Percentiles rank a stretch among this genome's conserved stretches.
Conservation (phyloP, 352 stramenopile species). For the Phytophthora pseudosyringae region DNA sequence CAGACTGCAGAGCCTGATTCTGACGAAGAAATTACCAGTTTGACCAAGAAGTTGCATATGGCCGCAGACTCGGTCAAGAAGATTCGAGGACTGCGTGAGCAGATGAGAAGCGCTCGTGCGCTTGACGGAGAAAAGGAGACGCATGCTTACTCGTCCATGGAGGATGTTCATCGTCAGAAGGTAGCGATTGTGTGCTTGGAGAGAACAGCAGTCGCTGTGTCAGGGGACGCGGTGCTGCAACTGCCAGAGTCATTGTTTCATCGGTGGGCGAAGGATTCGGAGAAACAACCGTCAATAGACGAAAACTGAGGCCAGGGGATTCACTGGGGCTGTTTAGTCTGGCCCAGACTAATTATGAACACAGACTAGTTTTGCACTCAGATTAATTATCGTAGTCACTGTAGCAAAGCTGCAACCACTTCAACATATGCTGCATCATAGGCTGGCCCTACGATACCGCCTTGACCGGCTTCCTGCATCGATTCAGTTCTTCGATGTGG, state of each 20-base stretch:
- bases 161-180: conserved; percentile 65
- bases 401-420: no score
- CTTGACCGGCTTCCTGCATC: no score
- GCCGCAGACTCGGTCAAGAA: conserved; percentile 59
- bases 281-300: conserved; percentile 20
- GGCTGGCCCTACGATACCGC: no score
- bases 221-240: conserved; percentile 73
- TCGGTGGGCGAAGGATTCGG: conserved; percentile 50
- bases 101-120: conserved; percentile 34
- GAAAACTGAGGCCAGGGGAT: conserved; percentile 1
- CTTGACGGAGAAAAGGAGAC: conserved; percentile 31
- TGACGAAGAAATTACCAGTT: conserved; percentile 58
- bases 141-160: conserved; percentile 75
- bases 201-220: conserved; percentile 70
- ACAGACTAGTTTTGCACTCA: no score
- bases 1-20: conserved; percentile 39
- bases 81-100: conserved; percentile 62
- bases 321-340: no score
- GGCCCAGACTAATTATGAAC: no score
- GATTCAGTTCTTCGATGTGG: conserved; percentile 48
- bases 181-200: conserved; percentile 74
- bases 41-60: conserved; percentile 74
- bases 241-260: conserved; percentile 75
- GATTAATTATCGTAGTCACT: no score
- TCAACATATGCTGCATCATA: no score